A percentile compares a stretch with the other conserved stretches of the same genome.
Evolutionary conservation across 371 early-diverging fungal genomes (phyloP).

Genomic region (Actinomortierella wolfii): DNA sequence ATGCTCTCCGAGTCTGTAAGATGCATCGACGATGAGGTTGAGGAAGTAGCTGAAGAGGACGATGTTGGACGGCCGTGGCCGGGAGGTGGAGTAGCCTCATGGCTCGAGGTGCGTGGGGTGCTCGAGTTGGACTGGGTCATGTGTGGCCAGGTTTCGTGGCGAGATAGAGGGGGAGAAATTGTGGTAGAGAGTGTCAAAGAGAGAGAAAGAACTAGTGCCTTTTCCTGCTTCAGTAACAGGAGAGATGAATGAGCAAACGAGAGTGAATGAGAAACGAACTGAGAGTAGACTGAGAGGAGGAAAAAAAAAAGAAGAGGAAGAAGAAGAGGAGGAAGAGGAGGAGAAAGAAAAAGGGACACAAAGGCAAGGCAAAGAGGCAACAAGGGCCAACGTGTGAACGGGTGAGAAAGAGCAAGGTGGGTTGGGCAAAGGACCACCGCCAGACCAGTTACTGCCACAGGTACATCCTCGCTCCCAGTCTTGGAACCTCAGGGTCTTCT

Average conservation of each 20-base stretch:
- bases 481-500: no score
- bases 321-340: not conserved
- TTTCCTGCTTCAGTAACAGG: no score
- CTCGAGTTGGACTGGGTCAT: constrained; percentile 11
- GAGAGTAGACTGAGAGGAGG: not conserved
- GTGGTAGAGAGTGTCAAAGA: not conserved
- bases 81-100: not conserved
- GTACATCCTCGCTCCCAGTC: no score
- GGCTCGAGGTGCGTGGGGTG: constrained; percentile 14
- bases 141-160: constrained; percentile 14
- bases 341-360: constrained; percentile 1
- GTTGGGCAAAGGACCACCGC: no score
- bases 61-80: constrained; percentile 4
- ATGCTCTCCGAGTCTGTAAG: not conserved
- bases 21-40: constrained; percentile 2
- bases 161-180: not conserved
- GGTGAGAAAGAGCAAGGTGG: no score
- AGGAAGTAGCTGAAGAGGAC: constrained; percentile 16
- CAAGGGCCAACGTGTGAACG: no score
- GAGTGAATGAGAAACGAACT: not conserved
- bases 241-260: not conserved
- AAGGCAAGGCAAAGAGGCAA: no score
- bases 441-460: no score
- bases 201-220: no score
- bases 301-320: not conserved